Evolutionary conservation across 2,329 filamentous ascomycete genomes (phyloP).

Genomic region (Rachicladosporium sp.): DNA sequence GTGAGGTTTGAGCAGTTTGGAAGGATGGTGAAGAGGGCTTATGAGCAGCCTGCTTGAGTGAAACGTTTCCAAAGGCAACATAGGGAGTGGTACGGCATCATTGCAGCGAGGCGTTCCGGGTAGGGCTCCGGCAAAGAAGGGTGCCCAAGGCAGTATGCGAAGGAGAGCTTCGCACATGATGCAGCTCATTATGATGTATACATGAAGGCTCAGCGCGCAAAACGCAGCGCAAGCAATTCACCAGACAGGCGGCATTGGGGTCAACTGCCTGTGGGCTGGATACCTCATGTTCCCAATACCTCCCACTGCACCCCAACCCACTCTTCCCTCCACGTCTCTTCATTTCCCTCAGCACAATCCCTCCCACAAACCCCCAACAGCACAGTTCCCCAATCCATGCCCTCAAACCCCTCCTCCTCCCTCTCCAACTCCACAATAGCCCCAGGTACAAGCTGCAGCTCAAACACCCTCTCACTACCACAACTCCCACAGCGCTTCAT

Average conservation of each 20-base stretch:
- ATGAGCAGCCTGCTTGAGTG: slow-evolving; percentile 58
- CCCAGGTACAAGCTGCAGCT: slow-evolving; percentile 84
- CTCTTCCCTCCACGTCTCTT: slow-evolving; percentile 43
- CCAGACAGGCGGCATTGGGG: no score
- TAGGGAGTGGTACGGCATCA: no score
- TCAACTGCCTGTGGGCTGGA: no score
- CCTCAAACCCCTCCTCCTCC: slow-evolving; percentile 53
- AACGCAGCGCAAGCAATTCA: no score
- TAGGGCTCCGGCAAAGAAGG: no score
- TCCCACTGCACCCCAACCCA: slow-evolving; percentile 99
- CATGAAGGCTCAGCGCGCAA: no score
- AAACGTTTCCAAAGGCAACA: neutral
- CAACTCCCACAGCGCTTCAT: slow-evolving; percentile 63
- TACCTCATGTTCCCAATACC: slow-evolving; percentile 23
- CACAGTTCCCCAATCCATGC: slow-evolving; percentile 97
- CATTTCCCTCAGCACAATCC: slow-evolving; percentile 61
- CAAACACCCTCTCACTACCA: slow-evolving; percentile 64
- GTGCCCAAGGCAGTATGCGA: no score
- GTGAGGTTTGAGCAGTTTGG: slow-evolving; percentile 82
- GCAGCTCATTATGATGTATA: no score
- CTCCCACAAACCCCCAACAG: slow-evolving; percentile 71
- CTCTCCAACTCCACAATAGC: slow-evolving; percentile 80
- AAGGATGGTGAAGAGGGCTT: slow-evolving; percentile 68
- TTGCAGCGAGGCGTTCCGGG: no score
- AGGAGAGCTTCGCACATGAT: no score